Conservation (phyloP, 768 basidiomycete species). For the Podaxis rugospora region DNA sequence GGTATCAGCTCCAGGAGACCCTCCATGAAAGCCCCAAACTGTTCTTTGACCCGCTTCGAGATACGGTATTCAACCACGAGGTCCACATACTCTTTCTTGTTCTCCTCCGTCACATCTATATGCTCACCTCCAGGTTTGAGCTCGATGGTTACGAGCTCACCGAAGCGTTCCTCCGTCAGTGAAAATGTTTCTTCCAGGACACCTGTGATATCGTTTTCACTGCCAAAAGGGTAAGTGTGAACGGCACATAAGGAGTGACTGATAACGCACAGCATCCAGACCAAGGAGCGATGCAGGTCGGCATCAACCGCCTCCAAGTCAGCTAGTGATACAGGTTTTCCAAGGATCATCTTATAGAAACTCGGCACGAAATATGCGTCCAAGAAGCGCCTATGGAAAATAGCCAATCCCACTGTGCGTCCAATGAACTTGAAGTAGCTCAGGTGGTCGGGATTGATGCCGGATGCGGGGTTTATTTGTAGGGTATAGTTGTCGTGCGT, state of each 20-base stretch:
- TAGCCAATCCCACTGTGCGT: constrained; percentile 65
- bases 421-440: constrained; percentile 84
- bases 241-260: neutral
- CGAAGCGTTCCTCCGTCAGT: constrained; percentile 69
- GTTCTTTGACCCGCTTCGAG: constrained; percentile 73
- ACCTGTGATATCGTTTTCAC: constrained; percentile 74
- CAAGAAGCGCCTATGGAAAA: constrained; percentile 75
- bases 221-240: constrained; percentile 19
- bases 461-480: constrained; percentile 74
- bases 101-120: constrained; percentile 63
- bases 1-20: constrained; percentile 85
- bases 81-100: constrained; percentile 77
- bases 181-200: constrained; percentile 73
- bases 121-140: constrained; percentile 60
- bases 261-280: constrained; percentile 65
- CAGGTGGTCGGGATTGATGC: constrained; percentile 71
- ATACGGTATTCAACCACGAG: constrained; percentile 81
- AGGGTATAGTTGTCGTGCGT: constrained; percentile 78
- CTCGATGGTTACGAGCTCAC: constrained; percentile 64
- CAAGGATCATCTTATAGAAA: constrained; percentile 76
- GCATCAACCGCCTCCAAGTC: constrained; percentile 72
- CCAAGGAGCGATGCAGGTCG: constrained; percentile 62
- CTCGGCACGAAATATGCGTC: constrained; percentile 78
- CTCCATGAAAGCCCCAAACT: constrained; percentile 82
- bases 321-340: constrained; percentile 51